Conservation (phyloP, 2,329 filamentous ascomycete species). For the Diaporthe ampelina region DNA sequence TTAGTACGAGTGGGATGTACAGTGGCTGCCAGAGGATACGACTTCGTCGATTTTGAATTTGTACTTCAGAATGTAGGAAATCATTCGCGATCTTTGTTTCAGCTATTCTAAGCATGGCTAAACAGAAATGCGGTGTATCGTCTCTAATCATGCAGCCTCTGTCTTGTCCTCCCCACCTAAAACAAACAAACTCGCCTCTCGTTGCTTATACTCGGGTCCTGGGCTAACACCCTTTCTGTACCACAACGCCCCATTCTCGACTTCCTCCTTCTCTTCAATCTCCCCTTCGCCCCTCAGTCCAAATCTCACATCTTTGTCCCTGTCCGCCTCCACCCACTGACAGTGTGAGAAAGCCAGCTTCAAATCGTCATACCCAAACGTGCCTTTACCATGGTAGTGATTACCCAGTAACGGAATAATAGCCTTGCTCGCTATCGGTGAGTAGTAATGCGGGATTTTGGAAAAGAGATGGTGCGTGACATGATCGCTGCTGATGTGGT, state of each 20-base stretch:
- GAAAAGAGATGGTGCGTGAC: constrained; percentile 97
- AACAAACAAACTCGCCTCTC: not conserved
- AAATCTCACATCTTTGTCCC: not conserved
- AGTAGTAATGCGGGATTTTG: constrained; percentile 78
- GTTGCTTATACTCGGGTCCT: constrained; percentile 16
- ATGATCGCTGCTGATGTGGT: constrained; percentile 97
- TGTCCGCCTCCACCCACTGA: constrained; percentile 11
- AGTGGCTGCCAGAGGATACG: too few relatives aligned
- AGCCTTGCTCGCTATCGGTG: constrained; percentile 92
- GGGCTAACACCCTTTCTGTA: constrained; percentile 11
- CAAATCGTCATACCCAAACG: not conserved
- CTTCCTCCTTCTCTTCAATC: not conserved
- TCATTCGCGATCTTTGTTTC: not conserved
- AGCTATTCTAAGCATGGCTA: not conserved
- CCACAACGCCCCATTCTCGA: not conserved
- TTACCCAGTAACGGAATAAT: constrained; percentile 95
- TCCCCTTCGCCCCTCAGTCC: not conserved
- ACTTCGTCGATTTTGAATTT: not conserved
- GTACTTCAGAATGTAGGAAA: not conserved
- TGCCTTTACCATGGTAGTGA: constrained; percentile 77
- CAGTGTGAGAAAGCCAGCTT: constrained; percentile 9
- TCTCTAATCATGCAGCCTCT: not conserved
- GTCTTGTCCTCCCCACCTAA: not conserved
- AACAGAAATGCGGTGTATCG: not conserved
- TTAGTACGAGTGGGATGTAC: too few relatives aligned